Percentiles rank a stretch among this genome's conserved stretches.
phyloP scores from a whole-genome alignment of 2,329 filamentous ascomycete species.

The Colletotrichum shisoi region DNA sequence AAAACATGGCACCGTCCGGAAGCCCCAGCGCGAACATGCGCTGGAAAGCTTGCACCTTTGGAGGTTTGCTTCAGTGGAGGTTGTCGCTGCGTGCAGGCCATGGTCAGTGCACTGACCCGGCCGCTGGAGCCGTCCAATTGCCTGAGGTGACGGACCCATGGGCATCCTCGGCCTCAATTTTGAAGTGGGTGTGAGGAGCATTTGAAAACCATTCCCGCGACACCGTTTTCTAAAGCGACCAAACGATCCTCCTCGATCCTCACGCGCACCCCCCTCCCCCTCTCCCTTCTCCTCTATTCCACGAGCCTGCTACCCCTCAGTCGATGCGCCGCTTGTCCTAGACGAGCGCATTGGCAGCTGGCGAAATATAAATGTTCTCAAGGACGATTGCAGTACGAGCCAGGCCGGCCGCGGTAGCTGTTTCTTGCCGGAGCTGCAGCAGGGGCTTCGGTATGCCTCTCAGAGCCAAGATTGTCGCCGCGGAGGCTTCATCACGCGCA shows the following conservation, averaged over 20 bases:
- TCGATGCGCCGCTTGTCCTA: constrained; percentile 48
- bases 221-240: constrained; percentile 19
- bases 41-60: constrained; percentile 24
- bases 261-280: constrained; percentile 6
- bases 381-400: constrained; percentile 62
- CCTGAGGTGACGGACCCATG: constrained; percentile 20
- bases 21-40: constrained; percentile 1
- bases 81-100: not conserved
- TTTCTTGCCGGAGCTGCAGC: constrained; percentile 54
- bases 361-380: constrained; percentile 63
- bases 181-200: constrained; percentile 42
- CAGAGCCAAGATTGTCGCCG: constrained; percentile 73
- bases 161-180: constrained; percentile 45
- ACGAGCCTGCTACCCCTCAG: constrained; percentile 30
- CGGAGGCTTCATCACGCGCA: constrained; percentile 35
- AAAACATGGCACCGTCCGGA: constrained; percentile 22
- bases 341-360: constrained; percentile 50
- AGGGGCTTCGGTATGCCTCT: constrained; percentile 74
- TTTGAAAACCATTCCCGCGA: constrained; percentile 48
- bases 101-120: constrained; percentile 16
- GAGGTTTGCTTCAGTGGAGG: constrained; percentile 13
- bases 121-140: constrained; percentile 24
- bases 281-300: constrained; percentile 28
- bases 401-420: constrained; percentile 58
- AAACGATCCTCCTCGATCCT: constrained; percentile 1